Evolutionary conservation across 164 flowering plant genomes (phyloP), one percentile per base, ranked within the genome.

Genomic region (Platanus orientalis): DNA sequence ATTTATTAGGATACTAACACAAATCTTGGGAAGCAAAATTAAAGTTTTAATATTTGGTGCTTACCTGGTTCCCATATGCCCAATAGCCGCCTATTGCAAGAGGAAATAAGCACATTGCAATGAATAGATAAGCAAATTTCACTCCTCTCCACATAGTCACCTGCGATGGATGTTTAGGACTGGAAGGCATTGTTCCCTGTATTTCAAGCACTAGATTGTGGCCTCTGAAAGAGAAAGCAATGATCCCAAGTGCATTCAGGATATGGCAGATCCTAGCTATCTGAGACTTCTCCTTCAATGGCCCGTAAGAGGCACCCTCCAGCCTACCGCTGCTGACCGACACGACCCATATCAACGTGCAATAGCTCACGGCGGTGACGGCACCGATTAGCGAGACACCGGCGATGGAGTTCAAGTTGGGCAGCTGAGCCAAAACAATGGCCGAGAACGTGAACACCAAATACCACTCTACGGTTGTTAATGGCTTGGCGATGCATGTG

Each of bases 81-180:
- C 96, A 86, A 65, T 73, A 88, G 30, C 95, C 96, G 5, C 76
- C 91, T 10, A 89, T 81, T 36, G 92, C 87, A 0, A 92, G 60
- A 14, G 96, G 93, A 62, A 77, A 86, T 42, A 88, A 60, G 75
- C 92, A 88, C 64, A 71, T n/a, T 2, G 88, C 91, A 13, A 89
- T 73, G 23, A 85, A 14, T 0, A 67, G 6, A 57, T 89, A 89
- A 0, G 96, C 79, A 51, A 72, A 32, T 53, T 78, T 77, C 26
- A 79, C 88, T 0, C 85, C 98, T 60, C 71, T 88, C 90, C 92
- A 88, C 96, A 92, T 92, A 26, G 89, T 82, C 60, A 80, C 78
- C 3, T 67, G 69, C 0, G 95, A 76, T 14, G 92, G 88, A 26
- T 72, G 78, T 67, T 85, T 84, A 52, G 71, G 82, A 34, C 68